Conservation (phyloP, 495 filamentous ascomycete genomes). For the Penicillium cosmopolitanum region DNA sequence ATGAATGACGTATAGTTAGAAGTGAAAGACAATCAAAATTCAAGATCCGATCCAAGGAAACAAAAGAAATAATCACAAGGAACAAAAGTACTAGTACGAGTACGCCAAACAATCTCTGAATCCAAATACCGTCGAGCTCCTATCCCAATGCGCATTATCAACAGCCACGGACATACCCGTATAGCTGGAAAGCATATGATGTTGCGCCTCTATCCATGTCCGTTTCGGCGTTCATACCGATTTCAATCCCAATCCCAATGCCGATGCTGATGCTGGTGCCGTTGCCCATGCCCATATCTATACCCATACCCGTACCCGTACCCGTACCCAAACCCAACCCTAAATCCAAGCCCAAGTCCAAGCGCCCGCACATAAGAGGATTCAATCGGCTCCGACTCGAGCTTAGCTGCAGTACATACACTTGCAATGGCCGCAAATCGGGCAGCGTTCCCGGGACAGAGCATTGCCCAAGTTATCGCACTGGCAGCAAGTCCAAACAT, state of each 20-base stretch:
- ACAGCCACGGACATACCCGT: neutral
- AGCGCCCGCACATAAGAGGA: too few relatives aligned
- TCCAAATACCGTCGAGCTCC: neutral
- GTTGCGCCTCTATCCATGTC: neutral
- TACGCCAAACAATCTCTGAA: too few relatives aligned
- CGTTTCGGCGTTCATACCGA: neutral
- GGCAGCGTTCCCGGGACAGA: constrained; percentile 18
- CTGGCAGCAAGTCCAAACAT: constrained; percentile 8
- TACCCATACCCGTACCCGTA: neutral
- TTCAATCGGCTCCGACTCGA: too few relatives aligned
- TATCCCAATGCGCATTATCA: neutral
- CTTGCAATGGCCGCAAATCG: constrained; percentile 6
- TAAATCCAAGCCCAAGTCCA: too few relatives aligned
- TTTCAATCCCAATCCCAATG: neutral
- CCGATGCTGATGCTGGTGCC: neutral
- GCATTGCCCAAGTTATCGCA: constrained; percentile 9
- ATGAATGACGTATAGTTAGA: too few relatives aligned
- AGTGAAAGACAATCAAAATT: too few relatives aligned
- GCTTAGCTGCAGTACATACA: too few relatives aligned
- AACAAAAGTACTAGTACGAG: too few relatives aligned
- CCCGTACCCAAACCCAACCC: neutral
- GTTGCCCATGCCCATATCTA: neutral
- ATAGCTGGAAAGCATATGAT: neutral
- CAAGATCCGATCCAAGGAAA: too few relatives aligned
- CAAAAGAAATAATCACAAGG: too few relatives aligned